These are phyloP conservation scores for Cytospora piceicola DNA, from an alignment of 2,329 filamentous ascomycete genomes.

Conservation along the genomic window DNA sequence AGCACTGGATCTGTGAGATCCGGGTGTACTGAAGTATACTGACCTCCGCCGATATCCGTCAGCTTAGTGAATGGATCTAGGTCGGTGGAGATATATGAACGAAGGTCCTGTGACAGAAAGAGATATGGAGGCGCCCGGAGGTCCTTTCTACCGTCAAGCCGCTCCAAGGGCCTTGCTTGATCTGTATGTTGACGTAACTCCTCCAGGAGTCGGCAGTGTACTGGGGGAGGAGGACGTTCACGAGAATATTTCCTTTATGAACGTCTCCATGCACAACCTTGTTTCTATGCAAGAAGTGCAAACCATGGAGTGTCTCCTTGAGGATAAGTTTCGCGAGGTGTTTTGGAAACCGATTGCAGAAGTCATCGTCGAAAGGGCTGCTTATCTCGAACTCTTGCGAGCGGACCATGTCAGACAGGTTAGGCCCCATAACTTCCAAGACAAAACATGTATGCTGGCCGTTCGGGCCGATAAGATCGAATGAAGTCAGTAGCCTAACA, in stretches of 20 bases:
- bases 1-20: no score
- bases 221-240: slow-evolving; percentile 8
- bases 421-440: slow-evolving; percentile 33
- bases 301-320: neutral
- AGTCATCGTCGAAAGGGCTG: slow-evolving; percentile 4
- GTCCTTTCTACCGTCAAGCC: slow-evolving; percentile 19
- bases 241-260: slow-evolving; percentile 12
- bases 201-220: neutral
- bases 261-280: slow-evolving; percentile 20
- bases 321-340: slow-evolving; percentile 10
- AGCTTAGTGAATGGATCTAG: slow-evolving; percentile 10
- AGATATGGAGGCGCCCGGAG: slow-evolving; percentile 18
- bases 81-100: slow-evolving; percentile 12
- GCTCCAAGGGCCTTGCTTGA: slow-evolving; percentile 10
- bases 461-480: slow-evolving; percentile 35
- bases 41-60: slow-evolving; percentile 18
- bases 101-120: slow-evolving; percentile 1
- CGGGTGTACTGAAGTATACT: neutral
- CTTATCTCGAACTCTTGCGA: slow-evolving; percentile 22
- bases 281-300: slow-evolving; percentile 8
- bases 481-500: slow-evolving; percentile 24
- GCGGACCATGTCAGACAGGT: slow-evolving; percentile 22
- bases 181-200: neutral
- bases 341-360: slow-evolving; percentile 7
- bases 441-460: slow-evolving; percentile 35